Evolutionary conservation across 1,284 basidiomycete genomes (phyloP), one percentile per base, ranked within the genome.

Genomic region (Apiotrichum veenhuisii): DNA sequence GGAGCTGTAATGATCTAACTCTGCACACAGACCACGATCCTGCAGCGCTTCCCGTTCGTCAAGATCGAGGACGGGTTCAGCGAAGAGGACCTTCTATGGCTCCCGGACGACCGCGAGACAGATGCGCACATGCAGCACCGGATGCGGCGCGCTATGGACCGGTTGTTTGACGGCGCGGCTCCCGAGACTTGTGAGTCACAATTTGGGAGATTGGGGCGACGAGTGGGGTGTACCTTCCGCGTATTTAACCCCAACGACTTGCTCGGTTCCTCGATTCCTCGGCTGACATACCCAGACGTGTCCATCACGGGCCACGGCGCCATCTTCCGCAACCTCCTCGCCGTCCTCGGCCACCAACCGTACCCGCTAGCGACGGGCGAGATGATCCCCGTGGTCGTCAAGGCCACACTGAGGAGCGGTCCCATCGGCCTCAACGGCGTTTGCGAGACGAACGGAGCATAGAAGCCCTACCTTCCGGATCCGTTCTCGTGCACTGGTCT

Each of bases 21-120:
- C 25, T 37, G 37, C 15, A 11, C 45, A 30, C 50, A 80, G 53
- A 79, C 83, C 0, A 80, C 82, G 50, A 85, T 93, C 52, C 61
- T 72, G 0, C 61, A 70, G 0, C 71, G 79, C 1, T 91, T 87
- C 64, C 87, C 88, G 0, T 69, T 75, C 7, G 86, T 87, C 67
- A 62, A 51, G 1, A 83, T 91, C 56, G 88, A 92, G 66, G 70
- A 78, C 0, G 82, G 80, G 0, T 86, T 94, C 59, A 77, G 82
- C 0, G 90, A 94, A 68, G 78, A 84, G 23, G 90, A 93, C 70
- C 74, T 81, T 25, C 74, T 88, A 1, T 91, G 88, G 87, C 78
- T 77, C 15, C 63, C 82, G 0, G 81, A 86, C 54, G 78, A 82
- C 49, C 81, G 89, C 34, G 91, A 95, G 71, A 82, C 82, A 0